phyloP scores from a whole-genome alignment of 2,329 filamentous ascomycete species.

The Alternaria gansuensis region DNA sequence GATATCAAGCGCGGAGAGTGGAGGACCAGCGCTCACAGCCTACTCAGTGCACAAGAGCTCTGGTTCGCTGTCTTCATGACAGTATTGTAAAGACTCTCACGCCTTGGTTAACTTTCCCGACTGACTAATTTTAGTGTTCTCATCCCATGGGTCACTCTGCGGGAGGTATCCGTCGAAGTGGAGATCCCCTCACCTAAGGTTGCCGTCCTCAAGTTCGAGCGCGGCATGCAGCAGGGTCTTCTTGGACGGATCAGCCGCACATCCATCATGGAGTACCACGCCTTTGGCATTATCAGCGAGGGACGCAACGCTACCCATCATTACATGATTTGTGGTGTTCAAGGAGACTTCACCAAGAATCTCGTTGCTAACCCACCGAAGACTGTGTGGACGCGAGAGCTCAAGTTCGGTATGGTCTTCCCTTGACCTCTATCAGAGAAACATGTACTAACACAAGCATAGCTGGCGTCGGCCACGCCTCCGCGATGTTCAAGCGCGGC shows the following conservation, averaged over 20 bases:
- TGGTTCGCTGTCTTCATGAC: constrained; percentile 52
- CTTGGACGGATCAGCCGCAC: constrained; percentile 49
- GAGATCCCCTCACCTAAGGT: constrained; percentile 51
- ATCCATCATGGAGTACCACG: constrained; percentile 52
- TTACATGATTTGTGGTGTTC: constrained; percentile 52
- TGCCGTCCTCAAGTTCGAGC: constrained; percentile 45
- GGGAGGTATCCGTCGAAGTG: constrained; percentile 47
- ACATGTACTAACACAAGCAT: constrained; percentile 22
- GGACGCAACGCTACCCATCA: constrained; percentile 42
- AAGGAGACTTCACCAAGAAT: constrained; percentile 49
- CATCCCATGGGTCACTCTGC: constrained; percentile 49
- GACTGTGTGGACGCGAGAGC: constrained; percentile 47
- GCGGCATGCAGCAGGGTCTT: constrained; percentile 51
- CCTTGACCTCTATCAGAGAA: background rate
- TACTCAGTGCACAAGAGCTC: constrained; percentile 48
- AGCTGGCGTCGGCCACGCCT: constrained; percentile 50
- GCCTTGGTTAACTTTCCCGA: background rate
- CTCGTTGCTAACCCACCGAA: constrained; percentile 47
- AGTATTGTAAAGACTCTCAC: constrained; percentile 38
- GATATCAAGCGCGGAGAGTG: constrained; percentile 48
- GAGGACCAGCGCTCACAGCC: constrained; percentile 36
- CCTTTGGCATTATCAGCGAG: constrained; percentile 51
- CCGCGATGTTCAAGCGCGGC: constrained; percentile 49
- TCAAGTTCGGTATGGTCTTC: constrained; percentile 47
- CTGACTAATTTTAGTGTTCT: constrained; percentile 38